Conservation (phyloP, 2,329 filamentous ascomycete species). For the Sarocladium brachiariae region DNA sequence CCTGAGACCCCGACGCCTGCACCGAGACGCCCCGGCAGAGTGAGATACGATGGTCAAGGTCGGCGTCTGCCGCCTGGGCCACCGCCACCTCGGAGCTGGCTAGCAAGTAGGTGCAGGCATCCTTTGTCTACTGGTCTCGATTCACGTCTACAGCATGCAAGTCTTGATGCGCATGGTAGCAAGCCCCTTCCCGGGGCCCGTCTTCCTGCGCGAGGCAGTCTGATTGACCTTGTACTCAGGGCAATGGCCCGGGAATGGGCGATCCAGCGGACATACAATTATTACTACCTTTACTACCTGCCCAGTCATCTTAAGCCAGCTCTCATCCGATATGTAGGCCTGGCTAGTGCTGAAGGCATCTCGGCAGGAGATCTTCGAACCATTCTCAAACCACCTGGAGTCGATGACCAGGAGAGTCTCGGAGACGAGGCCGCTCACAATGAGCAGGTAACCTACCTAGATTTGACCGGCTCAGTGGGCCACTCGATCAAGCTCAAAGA, state of each 20-base stretch:
- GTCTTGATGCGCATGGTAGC: constrained; percentile 13
- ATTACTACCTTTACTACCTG: constrained; percentile 48
- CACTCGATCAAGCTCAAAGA: constrained; percentile 45
- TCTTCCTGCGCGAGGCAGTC: constrained; percentile 36
- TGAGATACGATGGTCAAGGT: constrained; percentile 38
- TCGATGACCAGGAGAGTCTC: constrained; percentile 20
- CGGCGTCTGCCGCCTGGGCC: constrained; percentile 51
- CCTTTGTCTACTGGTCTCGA: constrained; percentile 10
- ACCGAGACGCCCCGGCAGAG: constrained; percentile 37
- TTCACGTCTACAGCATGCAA: background rate
- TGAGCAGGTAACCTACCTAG: constrained; percentile 41
- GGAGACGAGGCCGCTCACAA: constrained; percentile 18
- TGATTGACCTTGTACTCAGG: constrained; percentile 45
- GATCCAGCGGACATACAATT: constrained; percentile 47
- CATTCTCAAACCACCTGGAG: constrained; percentile 32
- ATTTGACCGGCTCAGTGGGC: constrained; percentile 47
- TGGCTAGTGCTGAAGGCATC: constrained; percentile 37
- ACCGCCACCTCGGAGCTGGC: constrained; percentile 53
- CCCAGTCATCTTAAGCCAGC: constrained; percentile 46
- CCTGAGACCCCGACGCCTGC: constrained; percentile 48
- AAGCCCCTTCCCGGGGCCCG: constrained; percentile 36
- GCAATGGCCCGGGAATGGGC: constrained; percentile 48
- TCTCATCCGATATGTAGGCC: constrained; percentile 44
- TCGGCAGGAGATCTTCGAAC: constrained; percentile 42
- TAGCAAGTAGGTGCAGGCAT: constrained; percentile 19